A percentile compares a stretch with the other conserved stretches of the same genome.
phyloP scores from a whole-genome alignment of 148 eudicot genomes.

The Talinum fruticosum region DNA sequence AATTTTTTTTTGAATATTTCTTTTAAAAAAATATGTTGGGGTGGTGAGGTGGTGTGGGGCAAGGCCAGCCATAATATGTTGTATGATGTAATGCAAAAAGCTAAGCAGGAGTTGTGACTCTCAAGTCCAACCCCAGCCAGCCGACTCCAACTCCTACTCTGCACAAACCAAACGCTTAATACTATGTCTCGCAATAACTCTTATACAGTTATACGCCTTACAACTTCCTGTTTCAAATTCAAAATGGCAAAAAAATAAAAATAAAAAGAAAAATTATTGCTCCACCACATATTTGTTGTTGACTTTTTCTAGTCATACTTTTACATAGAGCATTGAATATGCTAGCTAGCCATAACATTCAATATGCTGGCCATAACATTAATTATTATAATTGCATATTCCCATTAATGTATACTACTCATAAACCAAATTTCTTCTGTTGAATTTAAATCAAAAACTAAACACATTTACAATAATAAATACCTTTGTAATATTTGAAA shows the following conservation, averaged over 20 bases:
- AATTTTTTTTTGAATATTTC: too few relatives aligned
- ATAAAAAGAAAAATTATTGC: background rate
- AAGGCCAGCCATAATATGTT: constrained; percentile 10
- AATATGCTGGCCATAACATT: too few relatives aligned
- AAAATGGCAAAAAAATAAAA: background rate
- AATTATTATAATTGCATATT: too few relatives aligned
- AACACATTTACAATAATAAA: too few relatives aligned
- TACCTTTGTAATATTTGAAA: background rate
- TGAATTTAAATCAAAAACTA: too few relatives aligned
- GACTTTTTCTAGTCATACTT: background rate
- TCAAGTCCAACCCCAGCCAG: background rate
- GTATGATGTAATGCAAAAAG: constrained; percentile 4
- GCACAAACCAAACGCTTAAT: background rate
- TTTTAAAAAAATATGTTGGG: too few relatives aligned
- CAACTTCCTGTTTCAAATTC: background rate
- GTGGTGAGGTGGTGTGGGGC: background rate
- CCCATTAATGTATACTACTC: too few relatives aligned
- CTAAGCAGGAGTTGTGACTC: background rate
- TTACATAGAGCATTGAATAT: too few relatives aligned
- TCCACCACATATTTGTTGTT: background rate
- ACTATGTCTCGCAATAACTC: background rate
- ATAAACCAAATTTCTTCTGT: too few relatives aligned
- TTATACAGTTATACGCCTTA: background rate
- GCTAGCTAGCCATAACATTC: too few relatives aligned
- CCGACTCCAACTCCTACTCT: too few relatives aligned